Base-by-base conservation (phyloP, 495 filamentous ascomycete species). In the Podospora fimiseda region DNA sequence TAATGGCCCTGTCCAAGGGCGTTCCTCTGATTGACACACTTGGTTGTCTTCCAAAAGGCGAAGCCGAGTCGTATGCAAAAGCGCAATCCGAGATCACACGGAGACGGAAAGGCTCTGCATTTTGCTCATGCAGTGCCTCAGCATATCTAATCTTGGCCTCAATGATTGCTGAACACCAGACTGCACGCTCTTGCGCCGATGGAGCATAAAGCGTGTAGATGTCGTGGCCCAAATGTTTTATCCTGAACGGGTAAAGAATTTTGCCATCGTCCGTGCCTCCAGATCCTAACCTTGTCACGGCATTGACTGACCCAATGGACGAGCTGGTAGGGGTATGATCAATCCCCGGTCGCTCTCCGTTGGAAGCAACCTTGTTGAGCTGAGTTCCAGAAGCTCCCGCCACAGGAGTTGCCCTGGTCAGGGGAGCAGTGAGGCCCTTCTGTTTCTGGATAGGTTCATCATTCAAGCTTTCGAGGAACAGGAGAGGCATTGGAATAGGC, bases 401-500 rank as follows among this genome's bases (percentile, higher is more conserved):
- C 38, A 73, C 70, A 13, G 69, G 66, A 16, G 74, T 64, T 42
- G 71, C 71, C 1, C 78, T 71, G 2, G 81, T 75, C 9, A 83
- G 67, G 5, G 82, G 80, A 16, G 83, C 78, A n/a, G 85, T 80
- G 48, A 96, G 80, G 30, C 90, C 89, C 60, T 89, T 87, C 9
- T 88, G 88, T 64, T 92, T 93, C 48, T 88, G 73, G 1, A 97
- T 89, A 0, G 94, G 86, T 51, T 95, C 90, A 53, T 99, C 93
- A 52, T 90, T 85, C 38, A 86, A 83, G 60, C 86, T 93, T 67
- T 99, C 93, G 4, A 99, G 73, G 18, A 92, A 88, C 21, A 99
- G 73, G 27, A 99, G 76, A 60, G 95, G 89, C 91, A 97, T 99
- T 1, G 94, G 94, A 59, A 99, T 96, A 19, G 93, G 93, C 82